Percentiles rank a stretch among this genome's conserved stretches.
These are phyloP conservation scores for Phytophthora agathidicida DNA, from an alignment of 352 stramenopile genomes.

Conservation along the genomic window DNA sequence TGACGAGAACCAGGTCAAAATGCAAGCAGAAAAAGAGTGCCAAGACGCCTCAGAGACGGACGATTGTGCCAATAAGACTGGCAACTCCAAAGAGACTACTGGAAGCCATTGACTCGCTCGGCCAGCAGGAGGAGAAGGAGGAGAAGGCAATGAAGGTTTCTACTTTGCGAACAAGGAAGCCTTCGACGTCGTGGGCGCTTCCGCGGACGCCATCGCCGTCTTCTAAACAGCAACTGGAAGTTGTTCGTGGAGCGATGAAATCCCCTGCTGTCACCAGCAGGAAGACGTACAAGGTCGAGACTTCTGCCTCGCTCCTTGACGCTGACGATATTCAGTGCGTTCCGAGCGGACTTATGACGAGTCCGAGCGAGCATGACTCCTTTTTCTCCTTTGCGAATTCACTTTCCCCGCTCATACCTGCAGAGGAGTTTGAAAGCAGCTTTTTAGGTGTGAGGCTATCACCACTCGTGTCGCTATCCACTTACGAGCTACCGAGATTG, in stretches of 20 bases:
- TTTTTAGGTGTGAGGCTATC: slow-evolving; percentile 70
- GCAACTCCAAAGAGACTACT: slow-evolving; percentile 16
- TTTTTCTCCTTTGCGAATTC: slow-evolving; percentile 85
- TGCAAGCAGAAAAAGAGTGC: not conserved
- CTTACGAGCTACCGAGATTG: slow-evolving; percentile 70
- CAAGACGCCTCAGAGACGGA: slow-evolving; percentile 20
- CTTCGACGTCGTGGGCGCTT: slow-evolving; percentile 6
- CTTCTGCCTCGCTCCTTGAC: slow-evolving; percentile 17
- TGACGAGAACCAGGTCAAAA: slow-evolving; percentile 5
- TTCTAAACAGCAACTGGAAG: slow-evolving; percentile 25
- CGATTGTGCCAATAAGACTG: slow-evolving; percentile 14
- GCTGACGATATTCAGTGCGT: slow-evolving; percentile 45
- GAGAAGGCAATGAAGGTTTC: not conserved
- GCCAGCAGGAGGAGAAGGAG: slow-evolving; percentile 23
- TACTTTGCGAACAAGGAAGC: not conserved
- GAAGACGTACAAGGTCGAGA: slow-evolving; percentile 1
- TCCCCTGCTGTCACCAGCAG: not conserved
- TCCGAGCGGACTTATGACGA: slow-evolving; percentile 40
- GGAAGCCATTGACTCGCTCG: slow-evolving; percentile 27
- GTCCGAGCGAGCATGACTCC: slow-evolving; percentile 65
- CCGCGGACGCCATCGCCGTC: slow-evolving; percentile 37
- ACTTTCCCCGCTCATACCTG: slow-evolving; percentile 65
- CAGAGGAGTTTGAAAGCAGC: slow-evolving; percentile 66
- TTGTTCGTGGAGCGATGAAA: slow-evolving; percentile 14
- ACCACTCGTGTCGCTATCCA: slow-evolving; percentile 53